Percentiles rank a stretch among this genome's conserved stretches.
phyloP scores from a whole-genome alignment of 1,139 yeast species.

The Hemisphaericaspora lyxosophila region DNA sequence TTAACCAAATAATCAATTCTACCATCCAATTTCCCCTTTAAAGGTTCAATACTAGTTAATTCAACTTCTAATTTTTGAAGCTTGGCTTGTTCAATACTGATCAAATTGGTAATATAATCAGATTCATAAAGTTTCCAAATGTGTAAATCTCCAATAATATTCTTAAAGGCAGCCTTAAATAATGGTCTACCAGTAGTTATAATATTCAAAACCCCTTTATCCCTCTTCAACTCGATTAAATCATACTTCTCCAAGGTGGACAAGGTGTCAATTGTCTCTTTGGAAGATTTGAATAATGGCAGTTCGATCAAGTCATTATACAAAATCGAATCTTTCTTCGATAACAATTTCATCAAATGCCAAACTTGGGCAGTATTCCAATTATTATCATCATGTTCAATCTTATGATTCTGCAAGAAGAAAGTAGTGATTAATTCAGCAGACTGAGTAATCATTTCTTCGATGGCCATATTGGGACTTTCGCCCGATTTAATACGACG shows the following conservation, averaged over 20 bases:
- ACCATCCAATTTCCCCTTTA: constrained; percentile 43
- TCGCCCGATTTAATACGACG: constrained; percentile 90
- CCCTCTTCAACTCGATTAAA: constrained; percentile 63
- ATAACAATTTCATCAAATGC: constrained; percentile 69
- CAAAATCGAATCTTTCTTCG: constrained; percentile 43
- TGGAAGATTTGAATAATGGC: constrained; percentile 67
- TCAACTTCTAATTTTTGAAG: constrained; percentile 71
- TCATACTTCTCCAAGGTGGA: constrained; percentile 78
- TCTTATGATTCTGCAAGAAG: constrained; percentile 50
- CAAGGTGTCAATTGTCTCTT: constrained; percentile 49
- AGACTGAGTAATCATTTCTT: constrained; percentile 79
- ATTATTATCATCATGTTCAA: constrained; percentile 31
- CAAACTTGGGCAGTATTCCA: constrained; percentile 86
- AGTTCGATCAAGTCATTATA: constrained; percentile 55
- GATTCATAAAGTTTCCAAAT: constrained; percentile 65
- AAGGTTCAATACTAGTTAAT: constrained; percentile 49
- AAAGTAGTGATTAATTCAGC: constrained; percentile 86
- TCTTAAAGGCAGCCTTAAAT: constrained; percentile 74
- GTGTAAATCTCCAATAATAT: constrained; percentile 57
- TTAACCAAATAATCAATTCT: constrained; percentile 65
- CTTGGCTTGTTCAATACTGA: constrained; percentile 61
- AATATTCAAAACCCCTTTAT: constrained; percentile 69
- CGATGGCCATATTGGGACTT: constrained; percentile 68
- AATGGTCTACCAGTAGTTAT: constrained; percentile 83
- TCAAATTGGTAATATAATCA: constrained; percentile 52